Conservation (phyloP, 164 flowering plant species). For the Vitis labrusca region DNA sequence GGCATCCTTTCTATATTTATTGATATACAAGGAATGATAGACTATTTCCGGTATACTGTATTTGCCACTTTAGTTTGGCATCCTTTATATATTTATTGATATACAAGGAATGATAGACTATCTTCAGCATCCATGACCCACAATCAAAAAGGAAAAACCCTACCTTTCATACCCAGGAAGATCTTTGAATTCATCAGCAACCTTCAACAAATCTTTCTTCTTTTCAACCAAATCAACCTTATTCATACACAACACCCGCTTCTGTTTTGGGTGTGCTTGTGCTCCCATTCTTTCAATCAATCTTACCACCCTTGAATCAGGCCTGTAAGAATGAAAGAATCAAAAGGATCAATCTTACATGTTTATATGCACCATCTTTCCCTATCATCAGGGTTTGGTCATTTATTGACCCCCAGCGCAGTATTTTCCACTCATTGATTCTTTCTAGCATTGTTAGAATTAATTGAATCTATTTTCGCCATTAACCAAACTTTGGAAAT, state of each 20-base stretch:
- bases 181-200: conserved; percentile 74
- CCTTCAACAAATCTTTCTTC: conserved; percentile 82
- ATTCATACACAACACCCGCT: conserved; percentile 89
- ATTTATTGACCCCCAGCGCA: too few species aligned
- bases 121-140: background rate
- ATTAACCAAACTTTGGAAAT: too few species aligned
- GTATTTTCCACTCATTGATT: too few species aligned
- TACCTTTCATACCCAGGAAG: conserved; percentile 93
- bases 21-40: background rate
- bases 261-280: conserved; percentile 58
- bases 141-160: conserved; percentile 2
- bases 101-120: background rate
- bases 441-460: too few species aligned
- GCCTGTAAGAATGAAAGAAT: conserved; percentile 38
- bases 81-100: too few species aligned
- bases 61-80: too few species aligned
- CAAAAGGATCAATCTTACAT: background rate
- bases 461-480: too few species aligned
- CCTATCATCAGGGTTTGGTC: too few species aligned
- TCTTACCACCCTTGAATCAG: conserved; percentile 75
- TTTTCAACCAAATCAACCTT: conserved; percentile 84
- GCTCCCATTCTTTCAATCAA: conserved; percentile 78
- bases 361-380: too few species aligned
- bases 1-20: too few species aligned
- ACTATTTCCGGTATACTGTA: too few species aligned